Percentiles rank a stretch among this genome's conserved stretches.
Conservation (phyloP, 2,329 filamentous ascomycete species). For the Aspergillus phoenicis region DNA sequence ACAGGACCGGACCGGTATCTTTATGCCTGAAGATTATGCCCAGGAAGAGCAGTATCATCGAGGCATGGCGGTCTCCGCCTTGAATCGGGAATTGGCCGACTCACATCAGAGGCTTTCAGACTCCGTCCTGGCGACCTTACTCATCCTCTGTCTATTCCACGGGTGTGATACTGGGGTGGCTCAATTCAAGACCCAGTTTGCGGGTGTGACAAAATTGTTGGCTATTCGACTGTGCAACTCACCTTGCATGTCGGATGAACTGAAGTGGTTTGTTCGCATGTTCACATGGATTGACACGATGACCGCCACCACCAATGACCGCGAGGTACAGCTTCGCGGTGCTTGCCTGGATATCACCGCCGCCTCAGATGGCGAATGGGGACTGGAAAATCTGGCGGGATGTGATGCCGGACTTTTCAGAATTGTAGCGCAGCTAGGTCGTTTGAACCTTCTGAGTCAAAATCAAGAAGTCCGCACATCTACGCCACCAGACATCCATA, state of each 20-base stretch:
- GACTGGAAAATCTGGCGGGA: conserved; percentile 81
- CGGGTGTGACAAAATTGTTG: conserved; percentile 87
- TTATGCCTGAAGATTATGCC: conserved; percentile 61
- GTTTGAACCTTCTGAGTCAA: conserved; percentile 82
- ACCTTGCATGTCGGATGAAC: conserved; percentile 66
- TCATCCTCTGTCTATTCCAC: conserved; percentile 87
- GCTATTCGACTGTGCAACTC: conserved; percentile 69
- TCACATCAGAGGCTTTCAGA: conserved; percentile 75
- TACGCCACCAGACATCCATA: conserved; percentile 15
- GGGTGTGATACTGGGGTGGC: conserved; percentile 92
- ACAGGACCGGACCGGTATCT: conserved; percentile 45
- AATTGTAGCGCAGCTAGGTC: conserved; percentile 78
- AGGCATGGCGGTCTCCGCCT: conserved; percentile 75
- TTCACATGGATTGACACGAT: conserved; percentile 96
- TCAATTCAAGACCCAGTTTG: conserved; percentile 91
- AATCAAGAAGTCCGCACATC: conserved; percentile 46
- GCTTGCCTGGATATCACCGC: conserved; percentile 65
- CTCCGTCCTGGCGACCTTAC: conserved; percentile 81
- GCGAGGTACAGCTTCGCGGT: conserved; percentile 76
- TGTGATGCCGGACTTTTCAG: conserved; percentile 87
- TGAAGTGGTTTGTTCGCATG: conserved; percentile 81
- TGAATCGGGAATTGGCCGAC: conserved; percentile 84
- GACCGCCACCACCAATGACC: conserved; percentile 86
- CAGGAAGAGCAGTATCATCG: conserved; percentile 83
- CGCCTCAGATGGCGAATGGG: conserved; percentile 68